Base-by-base conservation (phyloP, 1,139 yeast species). In the Yarrowia galli region DNA sequence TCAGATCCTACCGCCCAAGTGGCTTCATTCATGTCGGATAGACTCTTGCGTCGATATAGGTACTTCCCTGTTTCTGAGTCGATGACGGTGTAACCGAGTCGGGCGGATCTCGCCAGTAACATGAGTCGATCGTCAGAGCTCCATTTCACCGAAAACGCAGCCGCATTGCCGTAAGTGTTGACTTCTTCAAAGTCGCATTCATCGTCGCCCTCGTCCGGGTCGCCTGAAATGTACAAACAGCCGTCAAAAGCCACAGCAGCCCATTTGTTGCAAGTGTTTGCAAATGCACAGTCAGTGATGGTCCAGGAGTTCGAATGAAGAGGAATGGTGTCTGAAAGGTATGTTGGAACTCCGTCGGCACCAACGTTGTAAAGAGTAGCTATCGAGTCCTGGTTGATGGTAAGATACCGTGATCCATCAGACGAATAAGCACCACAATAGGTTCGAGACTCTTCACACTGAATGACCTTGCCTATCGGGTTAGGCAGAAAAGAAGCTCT, bases 271-370 rank as follows among this genome's bases (percentile, higher is more conserved):
- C 38, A 13, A 2, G 45, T 46, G 25, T 46, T 48, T 22, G 66
- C 56, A 46, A 61, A 61, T 15, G 43, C 23, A 36, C 66, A 61
- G 18, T 61, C 66, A 6, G 66, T 61, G 22, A 61, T 48, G 7
- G 66, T 61, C 66, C 66, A 61, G 6, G 66, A 61, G 38, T 61
- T 38, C 12, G 54, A 48, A 18, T 48, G 56, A n/a, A 46, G 66
- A 16, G 46, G 46, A 32, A 61, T 35, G 13, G 25, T 23, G 18
- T 20, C 28, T 3, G 28, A 15, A 4, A 20, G 13, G 5, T 46
- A 8, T 6, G 36, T 2, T 12, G 56, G 56, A 7, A 43, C 51
- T 1, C 64, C 64, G n/a, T 28, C 42, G 4, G 16, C 1, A 15
- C 23, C 28, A 2, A 36, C 56, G 6, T 25, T 6, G 10, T 46